Conservation (phyloP, 129 eudicot genomes). For the Chrysanthemum seticuspe region DNA sequence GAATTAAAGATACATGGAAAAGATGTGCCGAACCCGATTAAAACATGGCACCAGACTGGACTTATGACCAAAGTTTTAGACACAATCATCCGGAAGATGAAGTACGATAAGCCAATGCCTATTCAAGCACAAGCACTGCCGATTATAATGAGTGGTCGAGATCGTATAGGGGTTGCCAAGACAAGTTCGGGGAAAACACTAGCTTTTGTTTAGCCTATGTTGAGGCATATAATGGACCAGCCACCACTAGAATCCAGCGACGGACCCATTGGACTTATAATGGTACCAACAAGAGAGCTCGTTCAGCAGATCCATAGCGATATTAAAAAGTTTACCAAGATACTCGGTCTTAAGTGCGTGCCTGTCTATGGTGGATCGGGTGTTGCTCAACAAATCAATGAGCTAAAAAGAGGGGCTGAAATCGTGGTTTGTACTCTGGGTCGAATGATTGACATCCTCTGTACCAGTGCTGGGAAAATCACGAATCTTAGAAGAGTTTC, state of each 20-base stretch:
- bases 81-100: conserved; percentile 50
- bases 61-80: conserved; percentile 57
- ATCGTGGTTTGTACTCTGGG: conserved; percentile 85
- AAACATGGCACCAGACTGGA: conserved; percentile 79
- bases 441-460: conserved; percentile 74
- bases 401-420: conserved; percentile 71
- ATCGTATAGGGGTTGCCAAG: conserved; percentile 77
- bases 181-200: conserved; percentile 82
- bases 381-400: conserved; percentile 84
- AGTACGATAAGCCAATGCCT: conserved; percentile 72
- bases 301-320: conserved; percentile 84
- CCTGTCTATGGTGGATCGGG: conserved; percentile 90
- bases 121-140: conserved; percentile 83
- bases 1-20: conserved; percentile 71
- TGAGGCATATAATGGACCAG: conserved; percentile 84
- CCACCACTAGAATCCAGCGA: conserved; percentile 64
- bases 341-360: conserved; percentile 67
- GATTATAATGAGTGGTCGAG: conserved; percentile 78
- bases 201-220: conserved; percentile 78
- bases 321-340: conserved; percentile 61
- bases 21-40: conserved; percentile 72
- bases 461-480: conserved; percentile 78
- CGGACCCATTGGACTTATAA: conserved; percentile 78
- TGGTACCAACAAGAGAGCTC: conserved; percentile 85
- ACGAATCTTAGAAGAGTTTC: conserved; percentile 76